phyloP scores from a whole-genome alignment of 2,329 filamentous ascomycete species.

The Apiospora malaysiana region DNA sequence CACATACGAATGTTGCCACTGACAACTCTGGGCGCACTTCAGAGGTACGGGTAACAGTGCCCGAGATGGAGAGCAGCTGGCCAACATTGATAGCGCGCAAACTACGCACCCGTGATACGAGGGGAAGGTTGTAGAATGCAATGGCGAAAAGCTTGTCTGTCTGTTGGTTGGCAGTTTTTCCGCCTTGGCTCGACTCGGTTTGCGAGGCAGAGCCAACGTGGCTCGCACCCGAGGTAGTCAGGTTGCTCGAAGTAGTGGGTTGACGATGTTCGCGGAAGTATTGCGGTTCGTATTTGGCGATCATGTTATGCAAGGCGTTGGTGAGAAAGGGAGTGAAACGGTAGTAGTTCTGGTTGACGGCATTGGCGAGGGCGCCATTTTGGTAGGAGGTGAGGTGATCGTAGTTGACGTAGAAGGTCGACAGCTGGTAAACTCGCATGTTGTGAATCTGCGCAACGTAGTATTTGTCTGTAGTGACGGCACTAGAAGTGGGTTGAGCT shows the following conservation, averaged over 20 bases:
- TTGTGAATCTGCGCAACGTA: slow-evolving; percentile 85
- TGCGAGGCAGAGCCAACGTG: slow-evolving; percentile 68
- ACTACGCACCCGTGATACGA: slow-evolving; percentile 84
- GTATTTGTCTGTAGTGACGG: slow-evolving; percentile 78
- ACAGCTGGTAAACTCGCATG: slow-evolving; percentile 75
- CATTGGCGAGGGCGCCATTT: slow-evolving; percentile 82
- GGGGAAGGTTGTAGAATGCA: slow-evolving; percentile 90
- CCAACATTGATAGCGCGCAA: slow-evolving; percentile 90
- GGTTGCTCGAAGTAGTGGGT: slow-evolving; percentile 75
- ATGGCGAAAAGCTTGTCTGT: slow-evolving; percentile 95
- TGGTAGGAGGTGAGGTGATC: slow-evolving; percentile 80
- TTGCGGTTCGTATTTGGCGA: slow-evolving; percentile 90
- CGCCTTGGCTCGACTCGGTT: slow-evolving; percentile 64
- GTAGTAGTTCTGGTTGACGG: slow-evolving; percentile 90
- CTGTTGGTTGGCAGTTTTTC: slow-evolving; percentile 87
- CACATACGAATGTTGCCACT: slow-evolving; percentile 89
- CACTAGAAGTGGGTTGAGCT: slow-evolving; percentile 68
- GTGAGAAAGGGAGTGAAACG: slow-evolving; percentile 93
- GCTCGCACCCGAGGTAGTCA: slow-evolving; percentile 71
- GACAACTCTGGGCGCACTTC: slow-evolving; percentile 95
- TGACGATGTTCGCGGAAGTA: slow-evolving; percentile 95
- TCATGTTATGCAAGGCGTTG: slow-evolving; percentile 86
- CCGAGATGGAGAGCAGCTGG: slow-evolving; percentile 92
- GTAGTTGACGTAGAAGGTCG: slow-evolving; percentile 86
- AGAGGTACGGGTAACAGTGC: slow-evolving; percentile 94